A percentile compares a stretch with the other conserved stretches of the same genome.
These are phyloP conservation scores for Dimocarpus longan DNA, from an alignment of 345 rosid genomes.

Conservation along the genomic window DNA sequence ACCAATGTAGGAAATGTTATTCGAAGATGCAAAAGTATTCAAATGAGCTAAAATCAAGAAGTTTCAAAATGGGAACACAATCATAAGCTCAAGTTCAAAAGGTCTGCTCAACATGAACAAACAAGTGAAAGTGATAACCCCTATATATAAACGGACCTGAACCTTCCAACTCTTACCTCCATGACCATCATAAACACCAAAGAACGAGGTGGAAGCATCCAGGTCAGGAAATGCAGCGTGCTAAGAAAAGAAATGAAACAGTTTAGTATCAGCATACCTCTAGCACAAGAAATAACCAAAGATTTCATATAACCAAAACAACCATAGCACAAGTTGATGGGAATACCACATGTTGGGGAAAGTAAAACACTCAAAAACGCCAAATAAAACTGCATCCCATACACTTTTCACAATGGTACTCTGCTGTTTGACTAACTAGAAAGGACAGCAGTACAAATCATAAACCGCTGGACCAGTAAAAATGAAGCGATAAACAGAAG, in stretches of 20 bases:
- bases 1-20: neutral
- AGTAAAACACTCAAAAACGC: neutral
- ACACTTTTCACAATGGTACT: too few species aligned
- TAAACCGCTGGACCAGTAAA: neutral
- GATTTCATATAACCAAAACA: neutral
- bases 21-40: neutral
- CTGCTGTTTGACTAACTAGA: neutral
- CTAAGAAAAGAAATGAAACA: constrained; percentile 41
- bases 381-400: neutral
- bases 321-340: neutral
- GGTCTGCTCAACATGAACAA: neutral
- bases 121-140: constrained; percentile 2
- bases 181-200: constrained; percentile 98
- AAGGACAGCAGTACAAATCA: neutral
- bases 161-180: constrained; percentile 74
- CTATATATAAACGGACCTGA: constrained; percentile 9
- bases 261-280: constrained; percentile 14
- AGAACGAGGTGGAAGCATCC: constrained; percentile 85
- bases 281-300: neutral
- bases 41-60: neutral
- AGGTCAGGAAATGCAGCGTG: constrained; percentile 85
- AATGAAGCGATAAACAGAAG: neutral
- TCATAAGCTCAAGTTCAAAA: neutral
- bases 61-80: neutral
- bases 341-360: neutral